Evolutionary conservation across 2,329 filamentous ascomycete genomes (phyloP).

Genomic region (Fusarium austroafricanum): DNA sequence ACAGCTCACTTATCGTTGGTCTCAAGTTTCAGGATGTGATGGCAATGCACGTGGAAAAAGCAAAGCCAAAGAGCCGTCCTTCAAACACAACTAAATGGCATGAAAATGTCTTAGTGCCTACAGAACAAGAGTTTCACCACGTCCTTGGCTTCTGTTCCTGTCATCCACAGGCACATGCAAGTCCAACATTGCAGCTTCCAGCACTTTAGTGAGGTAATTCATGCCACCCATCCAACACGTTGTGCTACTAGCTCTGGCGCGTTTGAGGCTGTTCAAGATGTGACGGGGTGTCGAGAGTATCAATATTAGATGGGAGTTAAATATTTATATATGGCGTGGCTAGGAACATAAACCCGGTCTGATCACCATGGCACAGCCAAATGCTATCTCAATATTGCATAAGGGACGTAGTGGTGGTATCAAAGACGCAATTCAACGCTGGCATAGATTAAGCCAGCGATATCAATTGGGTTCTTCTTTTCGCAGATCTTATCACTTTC

Average conservation of each 20-base stretch:
- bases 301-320: constrained; percentile 23
- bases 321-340: not conserved
- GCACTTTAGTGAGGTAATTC: not conserved
- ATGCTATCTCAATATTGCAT: constrained; percentile 12
- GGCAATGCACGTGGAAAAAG: constrained; percentile 17
- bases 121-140: constrained; percentile 35
- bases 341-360: constrained; percentile 4
- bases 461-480: not conserved
- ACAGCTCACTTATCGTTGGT: constrained; percentile 22
- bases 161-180: constrained; percentile 13
- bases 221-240: constrained; percentile 4
- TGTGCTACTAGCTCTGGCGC: constrained; percentile 28
- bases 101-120: constrained; percentile 9
- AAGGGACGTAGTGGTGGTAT: not conserved
- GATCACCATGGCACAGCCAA: not conserved
- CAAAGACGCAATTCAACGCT: not conserved
- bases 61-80: not conserved
- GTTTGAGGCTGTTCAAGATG: constrained; percentile 38
- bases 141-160: constrained; percentile 12
- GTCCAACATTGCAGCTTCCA: constrained; percentile 11
- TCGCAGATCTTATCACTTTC: not conserved
- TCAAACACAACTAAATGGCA: constrained; percentile 1
- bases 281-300: constrained; percentile 9
- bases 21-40: constrained; percentile 12
- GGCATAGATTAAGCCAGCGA: not conserved